Percentiles rank a stretch among this genome's conserved stretches.
Evolutionary conservation across 2,329 filamentous ascomycete species (phyloP).

Genomic region (Phialophora macrospora): DNA sequence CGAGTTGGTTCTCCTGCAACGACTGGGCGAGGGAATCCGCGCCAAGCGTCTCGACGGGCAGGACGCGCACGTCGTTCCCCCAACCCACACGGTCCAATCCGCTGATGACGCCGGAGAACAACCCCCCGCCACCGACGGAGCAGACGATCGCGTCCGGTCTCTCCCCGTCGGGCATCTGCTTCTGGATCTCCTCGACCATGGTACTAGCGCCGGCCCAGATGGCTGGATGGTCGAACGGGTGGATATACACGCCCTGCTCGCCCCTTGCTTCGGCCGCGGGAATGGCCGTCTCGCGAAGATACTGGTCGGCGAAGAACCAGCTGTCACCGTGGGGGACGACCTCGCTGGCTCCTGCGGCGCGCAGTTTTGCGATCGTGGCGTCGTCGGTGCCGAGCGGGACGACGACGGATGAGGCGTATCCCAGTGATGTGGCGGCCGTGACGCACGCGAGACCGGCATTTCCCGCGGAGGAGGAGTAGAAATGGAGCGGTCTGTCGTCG

Average conservation of each 20-base stretch:
- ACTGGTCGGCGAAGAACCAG: constrained; percentile 71
- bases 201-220: constrained; percentile 55
- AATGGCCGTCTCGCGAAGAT: constrained; percentile 62
- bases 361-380: constrained; percentile 73
- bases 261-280: constrained; percentile 40
- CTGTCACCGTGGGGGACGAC: constrained; percentile 71
- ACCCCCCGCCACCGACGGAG: constrained; percentile 78
- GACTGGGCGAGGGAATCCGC: constrained; percentile 72
- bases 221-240: constrained; percentile 53
- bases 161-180: constrained; percentile 47
- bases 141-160: constrained; percentile 73
- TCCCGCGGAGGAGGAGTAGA: constrained; percentile 80
- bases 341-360: constrained; percentile 65
- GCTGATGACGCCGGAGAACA: constrained; percentile 76
- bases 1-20: constrained; percentile 59
- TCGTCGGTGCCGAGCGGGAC: constrained; percentile 69
- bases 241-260: constrained; percentile 54
- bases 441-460: constrained; percentile 86
- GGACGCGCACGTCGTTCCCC: constrained; percentile 52
- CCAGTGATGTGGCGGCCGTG: constrained; percentile 68
- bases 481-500: constrained; percentile 60
- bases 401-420: constrained; percentile 73
- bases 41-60: constrained; percentile 77
- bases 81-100: constrained; percentile 58
- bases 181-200: constrained; percentile 51